Conservation (phyloP, 1,284 basidiomycete genomes). For the Apiotrichum montevideense region DNA sequence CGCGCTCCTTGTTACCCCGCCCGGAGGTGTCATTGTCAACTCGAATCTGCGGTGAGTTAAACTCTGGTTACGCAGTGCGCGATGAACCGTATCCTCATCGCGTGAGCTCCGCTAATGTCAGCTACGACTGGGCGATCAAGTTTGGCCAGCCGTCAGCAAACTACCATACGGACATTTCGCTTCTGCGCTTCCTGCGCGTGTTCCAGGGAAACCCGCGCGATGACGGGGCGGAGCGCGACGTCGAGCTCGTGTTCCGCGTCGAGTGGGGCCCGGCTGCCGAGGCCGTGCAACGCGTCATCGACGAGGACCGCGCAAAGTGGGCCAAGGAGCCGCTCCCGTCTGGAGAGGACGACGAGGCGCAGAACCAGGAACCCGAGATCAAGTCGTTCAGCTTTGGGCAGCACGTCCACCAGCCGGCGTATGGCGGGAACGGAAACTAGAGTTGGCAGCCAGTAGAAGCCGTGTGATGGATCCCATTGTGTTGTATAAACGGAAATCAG, state of each 20-base stretch:
- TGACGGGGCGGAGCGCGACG: constrained; percentile 10
- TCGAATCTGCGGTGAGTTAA: constrained; percentile 20
- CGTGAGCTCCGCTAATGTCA: not conserved
- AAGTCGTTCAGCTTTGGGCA: constrained; percentile 1
- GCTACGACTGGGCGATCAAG: constrained; percentile 25
- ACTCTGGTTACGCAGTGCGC: too few species aligned
- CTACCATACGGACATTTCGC: constrained; percentile 22
- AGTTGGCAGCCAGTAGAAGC: not conserved
- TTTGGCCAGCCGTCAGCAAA: constrained; percentile 17
- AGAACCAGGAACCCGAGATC: constrained; percentile 7
- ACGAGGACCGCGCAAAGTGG: constrained; percentile 11
- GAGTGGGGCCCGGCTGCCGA: constrained; percentile 8
- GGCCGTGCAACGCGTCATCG: constrained; percentile 12
- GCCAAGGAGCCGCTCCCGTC: not conserved
- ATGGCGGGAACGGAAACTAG: constrained; percentile 5
- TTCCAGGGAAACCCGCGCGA: constrained; percentile 24
- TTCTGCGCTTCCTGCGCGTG: constrained; percentile 21
- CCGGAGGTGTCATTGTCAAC: constrained; percentile 21
- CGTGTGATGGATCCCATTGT: too few species aligned
- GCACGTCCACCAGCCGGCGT: constrained; percentile 2
- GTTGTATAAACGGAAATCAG: not conserved
- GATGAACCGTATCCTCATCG: not conserved
- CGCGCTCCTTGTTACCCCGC: constrained; percentile 17
- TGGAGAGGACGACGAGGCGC: constrained; percentile 1
- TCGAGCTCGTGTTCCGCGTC: constrained; percentile 17